Evolutionary conservation across 148 eudicot species (phyloP).

Genomic region (Pouteria glomerata): DNA sequence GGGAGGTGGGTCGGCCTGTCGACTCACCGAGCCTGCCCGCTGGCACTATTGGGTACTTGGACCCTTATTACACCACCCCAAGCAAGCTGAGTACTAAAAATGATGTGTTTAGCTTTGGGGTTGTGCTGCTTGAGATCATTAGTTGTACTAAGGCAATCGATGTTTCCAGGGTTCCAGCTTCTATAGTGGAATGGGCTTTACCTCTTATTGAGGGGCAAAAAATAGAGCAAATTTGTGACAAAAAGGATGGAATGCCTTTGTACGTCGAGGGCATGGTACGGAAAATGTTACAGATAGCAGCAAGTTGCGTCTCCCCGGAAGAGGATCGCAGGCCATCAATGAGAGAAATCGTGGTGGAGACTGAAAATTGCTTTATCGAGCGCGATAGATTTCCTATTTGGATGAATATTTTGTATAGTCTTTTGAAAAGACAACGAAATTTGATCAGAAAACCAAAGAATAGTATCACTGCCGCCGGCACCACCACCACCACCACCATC

Average conservation of each 20-base stretch:
- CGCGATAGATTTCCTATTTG: slow-evolving; percentile 23
- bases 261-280: slow-evolving; percentile 25
- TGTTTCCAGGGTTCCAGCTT: slow-evolving; percentile 36
- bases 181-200: slow-evolving; percentile 51
- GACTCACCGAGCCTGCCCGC: slow-evolving; percentile 45
- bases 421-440: slow-evolving; percentile 16
- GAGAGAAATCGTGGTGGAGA: slow-evolving; percentile 29
- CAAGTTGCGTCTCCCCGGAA: slow-evolving; percentile 35
- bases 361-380: slow-evolving; percentile 28
- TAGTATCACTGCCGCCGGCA: neutral
- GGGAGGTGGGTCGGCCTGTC: slow-evolving; percentile 9
- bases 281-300: slow-evolving; percentile 38
- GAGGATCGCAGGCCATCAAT: slow-evolving; percentile 49
- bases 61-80: slow-evolving; percentile 63
- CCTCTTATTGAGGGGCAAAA: slow-evolving; percentile 24
- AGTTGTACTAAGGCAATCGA: slow-evolving; percentile 60
- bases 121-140: slow-evolving; percentile 57
- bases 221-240: slow-evolving; percentile 32
- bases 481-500: neutral
- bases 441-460: slow-evolving; percentile 1
- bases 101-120: slow-evolving; percentile 76
- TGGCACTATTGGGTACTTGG: slow-evolving; percentile 77
- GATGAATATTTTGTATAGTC: slow-evolving; percentile 19
- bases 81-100: slow-evolving; percentile 50
- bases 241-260: slow-evolving; percentile 20